Evolutionary conservation across 164 flowering plant species (phyloP).

Genomic region (Annona cherimola): DNA sequence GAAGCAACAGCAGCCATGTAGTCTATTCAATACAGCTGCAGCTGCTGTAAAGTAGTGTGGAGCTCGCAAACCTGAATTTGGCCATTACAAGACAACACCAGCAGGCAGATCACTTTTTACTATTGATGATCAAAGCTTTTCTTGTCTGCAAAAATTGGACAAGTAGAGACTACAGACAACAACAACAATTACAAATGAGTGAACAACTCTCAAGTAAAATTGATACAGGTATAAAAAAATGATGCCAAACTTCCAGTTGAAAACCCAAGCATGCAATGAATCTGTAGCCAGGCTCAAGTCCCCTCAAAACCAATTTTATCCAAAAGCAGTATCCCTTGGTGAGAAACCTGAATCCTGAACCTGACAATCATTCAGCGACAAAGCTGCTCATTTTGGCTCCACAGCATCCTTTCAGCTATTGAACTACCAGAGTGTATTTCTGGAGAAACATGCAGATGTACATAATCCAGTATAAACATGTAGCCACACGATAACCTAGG

Average conservation of each 20-base stretch:
- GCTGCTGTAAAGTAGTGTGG: not conserved
- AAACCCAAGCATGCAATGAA: not conserved
- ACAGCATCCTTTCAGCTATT: not conserved
- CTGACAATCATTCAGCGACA: not conserved
- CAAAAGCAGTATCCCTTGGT: not conserved
- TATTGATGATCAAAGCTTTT: not conserved
- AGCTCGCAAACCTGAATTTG: not conserved
- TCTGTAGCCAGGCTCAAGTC: not conserved
- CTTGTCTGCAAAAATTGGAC: not conserved
- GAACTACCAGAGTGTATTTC: not conserved
- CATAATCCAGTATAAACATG: not conserved
- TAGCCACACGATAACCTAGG: not conserved
- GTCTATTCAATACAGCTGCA: too few relatives aligned
- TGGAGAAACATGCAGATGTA: not conserved
- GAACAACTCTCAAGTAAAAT: conserved; percentile 10
- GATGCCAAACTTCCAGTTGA: not conserved
- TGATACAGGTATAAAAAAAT: conserved; percentile 11
- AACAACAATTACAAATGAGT: not conserved
- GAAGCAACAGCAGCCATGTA: too few relatives aligned
- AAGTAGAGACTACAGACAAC: not conserved
- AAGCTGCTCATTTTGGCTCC: not conserved
- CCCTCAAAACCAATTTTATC: not conserved
- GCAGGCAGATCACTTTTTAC: not conserved
- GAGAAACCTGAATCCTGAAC: not conserved
- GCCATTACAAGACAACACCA: not conserved